Percentiles rank a stretch among this genome's conserved stretches.
Conservation (phyloP, 768 basidiomycete species). For the Mycena metata region DNA sequence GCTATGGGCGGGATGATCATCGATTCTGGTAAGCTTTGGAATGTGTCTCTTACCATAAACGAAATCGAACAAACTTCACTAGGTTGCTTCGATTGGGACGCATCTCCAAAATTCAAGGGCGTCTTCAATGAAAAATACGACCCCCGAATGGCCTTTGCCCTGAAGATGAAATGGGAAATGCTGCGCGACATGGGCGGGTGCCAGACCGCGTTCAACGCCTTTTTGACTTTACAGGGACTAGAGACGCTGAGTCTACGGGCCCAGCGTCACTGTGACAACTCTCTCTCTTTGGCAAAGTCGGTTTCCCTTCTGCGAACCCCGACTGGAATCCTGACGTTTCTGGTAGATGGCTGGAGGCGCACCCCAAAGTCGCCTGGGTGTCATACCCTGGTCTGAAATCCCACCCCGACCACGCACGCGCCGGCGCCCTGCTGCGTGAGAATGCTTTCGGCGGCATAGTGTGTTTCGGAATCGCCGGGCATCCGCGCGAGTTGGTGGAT, state of each 20-base stretch:
- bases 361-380: constrained; percentile 33
- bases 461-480: constrained; percentile 26
- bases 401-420: constrained; percentile 22
- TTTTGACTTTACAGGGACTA: constrained; percentile 67
- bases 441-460: constrained; percentile 29
- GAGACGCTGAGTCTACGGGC: constrained; percentile 30
- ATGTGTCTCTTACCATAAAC: not conserved
- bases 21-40: constrained; percentile 48
- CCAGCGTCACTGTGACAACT: constrained; percentile 28
- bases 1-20: constrained; percentile 75
- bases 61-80: constrained; percentile 3
- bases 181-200: constrained; percentile 68
- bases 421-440: not conserved
- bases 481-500: constrained; percentile 27
- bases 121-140: constrained; percentile 37
- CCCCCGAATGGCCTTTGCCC: constrained; percentile 29
- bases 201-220: constrained; percentile 69
- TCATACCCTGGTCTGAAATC: constrained; percentile 23
- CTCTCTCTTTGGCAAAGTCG: constrained; percentile 26
- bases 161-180: constrained; percentile 60
- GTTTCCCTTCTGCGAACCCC: not conserved
- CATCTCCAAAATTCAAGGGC: constrained; percentile 61
- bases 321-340: not conserved
- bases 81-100: constrained; percentile 71
- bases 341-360: constrained; percentile 24